These are phyloP conservation scores for Eucalyptus melliodora DNA, from an alignment of 345 rosid genomes.

Conservation along the genomic window DNA sequence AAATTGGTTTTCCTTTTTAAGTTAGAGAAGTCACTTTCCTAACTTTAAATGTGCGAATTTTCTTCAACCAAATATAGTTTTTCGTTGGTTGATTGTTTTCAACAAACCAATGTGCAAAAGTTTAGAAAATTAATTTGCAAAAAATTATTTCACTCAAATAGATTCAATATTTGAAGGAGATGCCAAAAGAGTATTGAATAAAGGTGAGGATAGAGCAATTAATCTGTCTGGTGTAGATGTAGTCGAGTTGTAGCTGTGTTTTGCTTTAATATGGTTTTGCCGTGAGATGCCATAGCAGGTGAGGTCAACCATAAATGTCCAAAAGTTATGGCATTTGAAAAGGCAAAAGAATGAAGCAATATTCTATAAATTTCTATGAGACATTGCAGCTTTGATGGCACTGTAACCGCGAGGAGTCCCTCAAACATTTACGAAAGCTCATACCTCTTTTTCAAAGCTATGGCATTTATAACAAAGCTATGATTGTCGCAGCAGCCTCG, in stretches of 20 bases:
- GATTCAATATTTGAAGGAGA: not conserved
- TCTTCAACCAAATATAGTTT: not conserved
- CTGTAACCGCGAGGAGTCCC: not conserved
- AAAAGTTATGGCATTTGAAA: not conserved
- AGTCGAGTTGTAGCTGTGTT: not conserved
- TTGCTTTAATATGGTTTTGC: not conserved
- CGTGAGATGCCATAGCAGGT: not conserved
- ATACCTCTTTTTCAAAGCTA: not conserved
- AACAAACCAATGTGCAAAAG: not conserved
- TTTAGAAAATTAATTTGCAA: rapidly evolving
- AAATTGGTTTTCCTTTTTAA: not conserved
- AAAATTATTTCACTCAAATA: not conserved
- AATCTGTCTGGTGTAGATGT: not conserved
- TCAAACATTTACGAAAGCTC: not conserved
- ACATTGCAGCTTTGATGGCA: not conserved
- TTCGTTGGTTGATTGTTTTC: not conserved
- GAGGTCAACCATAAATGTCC: rapidly evolving
- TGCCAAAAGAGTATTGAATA: no score
- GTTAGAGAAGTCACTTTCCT: not conserved
- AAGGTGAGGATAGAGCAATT: not conserved
- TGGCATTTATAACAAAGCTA: not conserved
- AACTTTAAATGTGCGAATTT: not conserved
- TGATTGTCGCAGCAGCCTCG: not conserved
- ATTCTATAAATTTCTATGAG: not conserved
- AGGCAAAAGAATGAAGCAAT: not conserved